A percentile compares a stretch with the other conserved stretches of the same genome.
phyloP scores from a whole-genome alignment of 1,139 yeast genomes.

The Sugiyamaella novakii region DNA sequence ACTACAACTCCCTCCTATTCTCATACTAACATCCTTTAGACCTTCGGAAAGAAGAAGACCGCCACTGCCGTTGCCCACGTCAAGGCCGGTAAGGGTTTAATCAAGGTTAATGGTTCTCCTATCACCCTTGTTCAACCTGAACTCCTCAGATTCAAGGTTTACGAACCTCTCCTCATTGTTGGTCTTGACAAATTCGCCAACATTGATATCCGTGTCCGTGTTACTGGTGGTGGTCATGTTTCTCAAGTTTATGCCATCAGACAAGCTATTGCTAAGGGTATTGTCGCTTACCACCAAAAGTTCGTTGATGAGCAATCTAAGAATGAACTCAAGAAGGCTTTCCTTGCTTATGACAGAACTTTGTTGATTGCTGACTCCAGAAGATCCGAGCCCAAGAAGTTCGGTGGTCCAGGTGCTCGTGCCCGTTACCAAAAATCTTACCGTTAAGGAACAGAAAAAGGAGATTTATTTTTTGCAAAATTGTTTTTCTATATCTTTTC shows the following conservation, averaged over 20 bases:
- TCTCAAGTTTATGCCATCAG: conserved; percentile 99
- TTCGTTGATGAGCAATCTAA: conserved; percentile 99
- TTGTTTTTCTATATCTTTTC: conserved; percentile 6
- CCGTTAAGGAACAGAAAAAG: conserved; percentile 63
- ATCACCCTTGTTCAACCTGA: conserved; percentile 99
- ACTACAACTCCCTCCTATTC: neutral
- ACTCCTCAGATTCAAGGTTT: conserved; percentile 98
- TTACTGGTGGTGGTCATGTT: conserved; percentile 99
- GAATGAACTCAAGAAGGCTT: conserved; percentile 98
- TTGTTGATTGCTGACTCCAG: conserved; percentile 99
- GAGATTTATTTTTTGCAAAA: conserved; percentile 6
- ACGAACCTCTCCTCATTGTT: conserved; percentile 98
- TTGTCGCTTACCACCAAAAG: conserved; percentile 99
- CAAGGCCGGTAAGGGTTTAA: conserved; percentile 98
- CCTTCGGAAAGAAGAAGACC: conserved; percentile 99
- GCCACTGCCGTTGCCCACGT: conserved; percentile 99
- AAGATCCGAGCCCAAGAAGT: conserved; percentile 99
- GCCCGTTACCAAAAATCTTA: conserved; percentile 99
- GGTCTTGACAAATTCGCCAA: conserved; percentile 99
- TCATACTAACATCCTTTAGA: conserved; percentile 48
- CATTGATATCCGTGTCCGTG: conserved; percentile 98
- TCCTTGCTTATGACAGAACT: conserved; percentile 98
- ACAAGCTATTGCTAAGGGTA: conserved; percentile 99
- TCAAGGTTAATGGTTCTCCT: conserved; percentile 99
- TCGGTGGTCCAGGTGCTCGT: conserved; percentile 99